These are phyloP conservation scores for Karstenula rhodostoma DNA, from an alignment of 2,329 filamentous ascomycete genomes.

Conservation along the genomic window DNA sequence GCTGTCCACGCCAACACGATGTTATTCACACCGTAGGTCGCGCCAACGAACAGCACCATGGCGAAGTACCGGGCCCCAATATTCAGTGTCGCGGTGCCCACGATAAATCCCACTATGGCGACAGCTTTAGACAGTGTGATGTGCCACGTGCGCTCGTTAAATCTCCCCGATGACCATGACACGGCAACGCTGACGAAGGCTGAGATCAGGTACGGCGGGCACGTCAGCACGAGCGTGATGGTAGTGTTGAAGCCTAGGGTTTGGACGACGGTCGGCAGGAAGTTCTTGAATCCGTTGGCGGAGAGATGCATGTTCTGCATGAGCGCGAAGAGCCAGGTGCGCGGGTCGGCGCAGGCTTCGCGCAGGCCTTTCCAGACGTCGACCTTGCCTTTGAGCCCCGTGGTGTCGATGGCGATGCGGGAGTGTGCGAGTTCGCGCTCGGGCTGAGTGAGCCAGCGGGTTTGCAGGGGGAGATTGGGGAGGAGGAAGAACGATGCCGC, in stretches of 20 bases:
- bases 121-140: slow-evolving; percentile 36
- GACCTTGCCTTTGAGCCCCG: slow-evolving; percentile 36
- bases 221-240: slow-evolving; percentile 38
- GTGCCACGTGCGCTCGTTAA: slow-evolving; percentile 45
- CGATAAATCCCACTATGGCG: slow-evolving; percentile 41
- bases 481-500: slow-evolving; percentile 31
- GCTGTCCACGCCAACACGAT: slow-evolving; percentile 52
- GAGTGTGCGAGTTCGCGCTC: slow-evolving; percentile 50
- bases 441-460: slow-evolving; percentile 53
- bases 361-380: slow-evolving; percentile 27
- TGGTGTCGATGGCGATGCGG: slow-evolving; percentile 54
- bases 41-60: slow-evolving; percentile 43
- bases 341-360: slow-evolving; percentile 24
- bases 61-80: slow-evolving; percentile 43
- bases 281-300: slow-evolving; percentile 37
- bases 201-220: slow-evolving; percentile 45
- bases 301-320: slow-evolving; percentile 31
- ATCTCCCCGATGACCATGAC: slow-evolving; percentile 35
- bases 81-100: slow-evolving; percentile 35
- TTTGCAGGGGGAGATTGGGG: slow-evolving; percentile 41
- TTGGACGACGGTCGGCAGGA: slow-evolving; percentile 44
- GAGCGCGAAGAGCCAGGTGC: slow-evolving; percentile 27
- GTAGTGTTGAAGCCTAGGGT: slow-evolving; percentile 43
- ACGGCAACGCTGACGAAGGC: slow-evolving; percentile 29
- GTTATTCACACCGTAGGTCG: slow-evolving; percentile 42